A percentile compares a stretch with the other conserved stretches of the same genome.
phyloP scores from a whole-genome alignment of 2,329 filamentous ascomycete genomes.

The Botrytis fabae region DNA sequence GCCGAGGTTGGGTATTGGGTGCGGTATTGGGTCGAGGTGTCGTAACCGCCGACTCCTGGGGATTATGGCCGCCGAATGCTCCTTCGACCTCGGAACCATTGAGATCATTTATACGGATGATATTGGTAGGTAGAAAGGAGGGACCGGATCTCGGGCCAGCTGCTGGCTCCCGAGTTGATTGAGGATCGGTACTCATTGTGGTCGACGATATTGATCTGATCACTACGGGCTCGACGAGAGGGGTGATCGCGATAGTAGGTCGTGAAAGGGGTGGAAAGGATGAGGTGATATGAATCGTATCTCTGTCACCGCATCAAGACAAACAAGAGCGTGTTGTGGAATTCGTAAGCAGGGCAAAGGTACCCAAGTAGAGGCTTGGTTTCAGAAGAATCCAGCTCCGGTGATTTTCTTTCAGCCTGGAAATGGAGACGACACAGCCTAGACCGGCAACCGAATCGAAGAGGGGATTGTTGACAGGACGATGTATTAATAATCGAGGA shows the following conservation, averaged over 20 bases:
- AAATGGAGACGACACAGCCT: constrained; percentile 26
- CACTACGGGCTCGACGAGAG: constrained; percentile 9
- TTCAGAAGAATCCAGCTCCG: constrained; percentile 24
- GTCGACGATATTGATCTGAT: neutral
- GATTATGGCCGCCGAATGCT: constrained; percentile 29
- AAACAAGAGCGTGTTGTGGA: neutral
- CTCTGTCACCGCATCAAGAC: constrained; percentile 23
- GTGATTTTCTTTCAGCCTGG: constrained; percentile 27
- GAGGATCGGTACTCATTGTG: constrained; percentile 8
- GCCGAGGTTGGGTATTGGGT: constrained; percentile 47
- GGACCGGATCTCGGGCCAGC: constrained; percentile 25
- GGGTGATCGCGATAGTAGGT: constrained; percentile 1
- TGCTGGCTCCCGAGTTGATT: constrained; percentile 12
- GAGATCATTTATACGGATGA: constrained; percentile 48
- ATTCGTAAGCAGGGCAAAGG: constrained; percentile 23
- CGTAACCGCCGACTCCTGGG: constrained; percentile 55
- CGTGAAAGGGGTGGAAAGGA: neutral
- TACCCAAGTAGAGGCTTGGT: constrained; percentile 33
- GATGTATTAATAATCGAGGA: neutral
- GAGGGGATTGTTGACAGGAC: neutral
- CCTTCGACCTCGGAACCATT: constrained; percentile 5
- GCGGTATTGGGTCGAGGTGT: constrained; percentile 49
- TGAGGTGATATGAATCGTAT: constrained; percentile 7
- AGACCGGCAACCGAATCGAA: constrained; percentile 27
- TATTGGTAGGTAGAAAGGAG: constrained; percentile 61